These are phyloP conservation scores for Termitomyces sp. DNA, from an alignment of 768 basidiomycete species.

Conservation along the genomic window DNA sequence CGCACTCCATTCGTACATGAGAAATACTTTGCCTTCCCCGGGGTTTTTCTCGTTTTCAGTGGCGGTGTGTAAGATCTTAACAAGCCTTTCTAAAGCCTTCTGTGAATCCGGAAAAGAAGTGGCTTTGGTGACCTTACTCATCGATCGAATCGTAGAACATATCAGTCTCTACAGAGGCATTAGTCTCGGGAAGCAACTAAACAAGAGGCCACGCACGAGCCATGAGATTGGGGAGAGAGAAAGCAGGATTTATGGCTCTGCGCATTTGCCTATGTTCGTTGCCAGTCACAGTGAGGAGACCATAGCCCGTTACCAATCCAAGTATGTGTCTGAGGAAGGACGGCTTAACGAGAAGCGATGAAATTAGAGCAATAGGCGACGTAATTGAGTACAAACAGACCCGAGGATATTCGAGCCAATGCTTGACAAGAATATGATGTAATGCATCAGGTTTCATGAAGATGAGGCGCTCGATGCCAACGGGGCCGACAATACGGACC, in stretches of 20 bases:
- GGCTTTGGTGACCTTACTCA: conserved; percentile 4
- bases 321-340: conserved; percentile 35
- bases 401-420: conserved; percentile 41
- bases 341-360: conserved; percentile 23
- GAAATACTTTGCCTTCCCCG: conserved; percentile 23
- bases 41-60: conserved; percentile 20
- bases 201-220: too few species aligned
- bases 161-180: conserved; percentile 31
- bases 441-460: conserved; percentile 38
- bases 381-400: conserved; percentile 20
- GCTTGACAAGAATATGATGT: conserved; percentile 34
- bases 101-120: too few species aligned
- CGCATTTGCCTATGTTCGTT: conserved; percentile 45
- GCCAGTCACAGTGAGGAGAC: conserved; percentile 43
- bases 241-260: conserved; percentile 46
- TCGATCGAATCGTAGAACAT: conserved; percentile 45
- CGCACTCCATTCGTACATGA: conserved; percentile 44
- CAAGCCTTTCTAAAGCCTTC: too few species aligned
- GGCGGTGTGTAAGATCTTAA: conserved; percentile 28
- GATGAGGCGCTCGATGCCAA: conserved; percentile 41
- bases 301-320: conserved; percentile 38
- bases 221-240: conserved; percentile 38
- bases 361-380: neutral
- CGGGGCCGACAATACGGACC: conserved; percentile 38
- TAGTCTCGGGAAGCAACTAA: too few species aligned